Base-by-base conservation (phyloP, 2,329 filamentous ascomycete genomes). In the Calonectria ilicicola region DNA sequence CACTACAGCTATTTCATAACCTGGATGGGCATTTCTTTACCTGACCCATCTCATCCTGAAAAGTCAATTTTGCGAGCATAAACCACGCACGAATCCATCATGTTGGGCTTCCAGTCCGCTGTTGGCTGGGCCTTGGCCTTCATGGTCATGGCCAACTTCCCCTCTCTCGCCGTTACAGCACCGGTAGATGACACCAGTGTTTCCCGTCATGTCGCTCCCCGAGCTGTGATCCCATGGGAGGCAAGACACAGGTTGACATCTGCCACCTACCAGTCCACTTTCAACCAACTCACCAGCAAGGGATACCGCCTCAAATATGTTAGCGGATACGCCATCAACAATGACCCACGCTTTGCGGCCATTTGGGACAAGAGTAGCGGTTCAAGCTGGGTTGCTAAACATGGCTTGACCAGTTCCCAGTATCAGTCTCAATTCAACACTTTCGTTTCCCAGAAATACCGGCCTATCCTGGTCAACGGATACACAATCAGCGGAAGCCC, bases 251-350 rank as follows among this genome's bases (percentile, higher is more conserved):
- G 66, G 29, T 26, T 69, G 66, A 51, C 66, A 2, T 35, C 66
- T 35, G 10, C 32, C 44, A 12, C 2, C 44, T 69, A 42, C 47
- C 46, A 46, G 56, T n/a, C 26, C 44, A 51, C 32, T 2, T 44
- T 64, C 32, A 27, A 44, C 32, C 19, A 69, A 12, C 44, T 63
- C 3, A 23, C n/a, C 3, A 2, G 14, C 27, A 21, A 35, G 2
- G 23, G 23, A 21, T 69, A 69, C 17, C 66, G 47, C 6, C 56
- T 69, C 19, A 69, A 32, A 4, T 64, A 42, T 14, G 56, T 69
- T 19, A 69, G 66, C 10, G 66, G 66, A 32, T 64, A 64, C 66
- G 38, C 66, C 10, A 69, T 64, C 47, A 32, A n/a, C 29, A 46
- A 53, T 12, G 23, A 53, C 14, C 66, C 66, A 10, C 56, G 56